Evolutionary conservation across 441 rosid genomes (phyloP).

Genomic region (Manihot esculenta): DNA sequence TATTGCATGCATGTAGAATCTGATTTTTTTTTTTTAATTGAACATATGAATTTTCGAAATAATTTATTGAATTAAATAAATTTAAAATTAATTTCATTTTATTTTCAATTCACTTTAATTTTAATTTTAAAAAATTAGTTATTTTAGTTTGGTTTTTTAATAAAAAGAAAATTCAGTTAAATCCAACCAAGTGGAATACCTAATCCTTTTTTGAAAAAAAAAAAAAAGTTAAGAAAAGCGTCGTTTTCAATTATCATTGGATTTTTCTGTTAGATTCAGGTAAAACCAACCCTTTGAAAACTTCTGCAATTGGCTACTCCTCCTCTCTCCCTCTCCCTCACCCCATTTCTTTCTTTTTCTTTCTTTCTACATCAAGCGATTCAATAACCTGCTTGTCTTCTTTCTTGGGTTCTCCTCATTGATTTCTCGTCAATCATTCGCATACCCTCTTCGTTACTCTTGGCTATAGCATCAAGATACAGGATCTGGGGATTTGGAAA

Average conservation of each 20-base stretch:
- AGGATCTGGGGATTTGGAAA: slow-evolving; percentile 4
- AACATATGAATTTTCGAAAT: too few relatives aligned
- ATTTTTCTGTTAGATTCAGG: slow-evolving; percentile 36
- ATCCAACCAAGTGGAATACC: too few relatives aligned
- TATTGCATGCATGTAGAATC: too few relatives aligned
- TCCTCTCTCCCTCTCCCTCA: neutral
- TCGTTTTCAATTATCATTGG: slow-evolving; percentile 12
- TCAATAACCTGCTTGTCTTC: slow-evolving; percentile 16
- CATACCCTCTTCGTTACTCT: too few relatives aligned
- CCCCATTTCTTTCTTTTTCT: slow-evolving; percentile 16
- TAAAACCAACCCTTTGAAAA: slow-evolving; percentile 19
- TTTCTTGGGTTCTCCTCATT: neutral
- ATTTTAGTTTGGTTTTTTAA: too few relatives aligned
- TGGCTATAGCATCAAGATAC: neutral
- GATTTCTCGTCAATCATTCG: neutral
- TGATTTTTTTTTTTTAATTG: too few relatives aligned
- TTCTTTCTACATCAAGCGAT: slow-evolving; percentile 28
- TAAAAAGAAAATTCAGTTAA: too few relatives aligned
- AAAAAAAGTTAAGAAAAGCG: neutral
- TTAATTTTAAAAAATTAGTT: too few relatives aligned
- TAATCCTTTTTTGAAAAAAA: too few relatives aligned
- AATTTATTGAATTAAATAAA: too few relatives aligned
- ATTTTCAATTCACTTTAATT: too few relatives aligned
- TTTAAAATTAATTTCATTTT: too few relatives aligned
- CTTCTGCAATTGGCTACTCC: slow-evolving; percentile 21